Conservation (phyloP, 2,329 filamentous ascomycete species). For the Dendrostoma leiphaemia region DNA sequence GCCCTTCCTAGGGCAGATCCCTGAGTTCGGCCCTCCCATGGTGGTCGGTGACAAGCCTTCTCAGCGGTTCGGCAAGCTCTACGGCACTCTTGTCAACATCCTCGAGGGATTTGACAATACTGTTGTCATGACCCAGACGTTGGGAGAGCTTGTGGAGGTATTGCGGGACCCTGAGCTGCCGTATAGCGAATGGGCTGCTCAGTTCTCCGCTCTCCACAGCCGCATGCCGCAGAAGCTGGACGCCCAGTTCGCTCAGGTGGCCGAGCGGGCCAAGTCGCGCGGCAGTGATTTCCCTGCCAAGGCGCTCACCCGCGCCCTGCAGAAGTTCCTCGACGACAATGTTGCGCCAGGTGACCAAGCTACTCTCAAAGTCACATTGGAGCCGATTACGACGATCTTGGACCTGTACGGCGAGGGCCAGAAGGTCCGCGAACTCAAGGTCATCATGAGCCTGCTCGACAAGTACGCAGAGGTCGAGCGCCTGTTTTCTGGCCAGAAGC, state of each 20-base stretch:
- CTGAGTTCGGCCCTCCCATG: conserved; percentile 80
- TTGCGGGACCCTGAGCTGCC: conserved; percentile 86
- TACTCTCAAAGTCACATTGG: conserved; percentile 68
- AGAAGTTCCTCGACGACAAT: conserved; percentile 87
- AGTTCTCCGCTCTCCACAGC: conserved; percentile 94
- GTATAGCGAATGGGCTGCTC: conserved; percentile 93
- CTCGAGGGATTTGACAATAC: conserved; percentile 95
- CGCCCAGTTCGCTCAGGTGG: conserved; percentile 74
- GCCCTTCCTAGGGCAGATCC: conserved; percentile 88
- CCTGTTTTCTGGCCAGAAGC: conserved; percentile 80
- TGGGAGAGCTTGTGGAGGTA: conserved; percentile 88
- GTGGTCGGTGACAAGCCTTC: conserved; percentile 88
- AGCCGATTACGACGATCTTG: conserved; percentile 76
- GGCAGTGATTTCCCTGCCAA: conserved; percentile 90
- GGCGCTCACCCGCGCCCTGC: conserved; percentile 76
- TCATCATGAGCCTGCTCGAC: conserved; percentile 77
- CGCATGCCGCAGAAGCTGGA: conserved; percentile 97
- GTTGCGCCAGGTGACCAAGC: conserved; percentile 70
- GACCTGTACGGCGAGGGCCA: conserved; percentile 80
- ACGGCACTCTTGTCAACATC: conserved; percentile 81
- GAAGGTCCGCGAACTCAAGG: conserved; percentile 83
- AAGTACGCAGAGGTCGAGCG: conserved; percentile 81
- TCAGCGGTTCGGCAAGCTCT: conserved; percentile 77
- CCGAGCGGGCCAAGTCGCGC: conserved; percentile 77
- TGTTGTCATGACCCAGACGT: conserved; percentile 83